Evolutionary conservation across 1,284 basidiomycete species (phyloP).

Genomic region (Trametes versicolor): DNA sequence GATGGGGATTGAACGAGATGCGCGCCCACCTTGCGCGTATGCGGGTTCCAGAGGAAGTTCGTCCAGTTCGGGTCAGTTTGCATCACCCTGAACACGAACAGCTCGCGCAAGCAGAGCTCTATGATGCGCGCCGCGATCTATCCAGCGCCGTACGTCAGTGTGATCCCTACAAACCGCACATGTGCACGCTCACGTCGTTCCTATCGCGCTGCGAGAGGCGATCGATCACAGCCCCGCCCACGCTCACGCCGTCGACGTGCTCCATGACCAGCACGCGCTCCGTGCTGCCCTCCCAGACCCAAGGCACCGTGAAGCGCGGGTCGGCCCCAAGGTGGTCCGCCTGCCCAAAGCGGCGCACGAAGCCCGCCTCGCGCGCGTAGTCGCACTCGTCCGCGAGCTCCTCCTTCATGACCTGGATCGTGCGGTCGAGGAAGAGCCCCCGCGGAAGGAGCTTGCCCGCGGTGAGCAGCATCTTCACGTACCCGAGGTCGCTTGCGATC

Average conservation of each 20-base stretch:
- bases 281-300: slow-evolving; percentile 87
- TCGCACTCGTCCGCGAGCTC: slow-evolving; percentile 97
- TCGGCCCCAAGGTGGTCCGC: slow-evolving; percentile 64
- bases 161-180: background rate
- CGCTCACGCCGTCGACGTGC: slow-evolving; percentile 83
- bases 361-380: slow-evolving; percentile 89
- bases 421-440: slow-evolving; percentile 91
- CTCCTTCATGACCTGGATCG: slow-evolving; percentile 87
- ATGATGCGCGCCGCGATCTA: slow-evolving; percentile 89
- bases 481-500: slow-evolving; percentile 89
- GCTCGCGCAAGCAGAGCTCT: slow-evolving; percentile 89
- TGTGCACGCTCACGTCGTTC: slow-evolving; percentile 67
- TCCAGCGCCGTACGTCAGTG: slow-evolving; percentile 1
- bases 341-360: slow-evolving; percentile 71
- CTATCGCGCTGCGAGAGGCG: slow-evolving; percentile 70
- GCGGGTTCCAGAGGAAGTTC: slow-evolving; percentile 91
- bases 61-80: slow-evolving; percentile 99
- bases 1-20: background rate
- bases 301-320: slow-evolving; percentile 83
- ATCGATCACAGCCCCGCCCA: slow-evolving; percentile 71
- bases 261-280: slow-evolving; percentile 91
- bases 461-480: slow-evolving; percentile 85
- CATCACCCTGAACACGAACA: slow-evolving; percentile 94
- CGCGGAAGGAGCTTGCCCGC: slow-evolving; percentile 86
- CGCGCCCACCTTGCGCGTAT: slow-evolving; percentile 57